Evolutionary conservation across 768 basidiomycete species (phyloP).

Genomic region (Calocybe gangraenosa): DNA sequence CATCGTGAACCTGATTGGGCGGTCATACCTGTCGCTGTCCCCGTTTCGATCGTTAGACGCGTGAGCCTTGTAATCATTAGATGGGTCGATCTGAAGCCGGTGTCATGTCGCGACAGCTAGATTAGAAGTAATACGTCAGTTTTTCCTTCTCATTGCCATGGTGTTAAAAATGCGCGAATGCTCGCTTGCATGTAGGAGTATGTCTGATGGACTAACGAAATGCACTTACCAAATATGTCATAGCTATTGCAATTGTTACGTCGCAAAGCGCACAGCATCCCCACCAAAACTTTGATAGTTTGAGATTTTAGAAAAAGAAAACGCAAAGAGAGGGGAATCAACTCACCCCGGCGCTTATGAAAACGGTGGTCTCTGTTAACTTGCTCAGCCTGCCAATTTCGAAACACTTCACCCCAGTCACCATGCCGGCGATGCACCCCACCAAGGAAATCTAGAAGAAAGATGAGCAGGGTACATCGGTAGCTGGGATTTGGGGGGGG

Average conservation of each 20-base stretch:
- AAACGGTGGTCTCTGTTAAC: slow-evolving; percentile 14
- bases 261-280: slow-evolving; percentile 24
- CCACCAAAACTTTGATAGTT: slow-evolving; percentile 20
- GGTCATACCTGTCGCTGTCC: slow-evolving; percentile 21
- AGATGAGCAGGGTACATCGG: background rate
- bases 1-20: no score
- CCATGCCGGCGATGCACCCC: slow-evolving; percentile 17
- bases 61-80: slow-evolving; percentile 20
- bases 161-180: no score
- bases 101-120: slow-evolving; percentile 19
- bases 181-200: no score
- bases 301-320: background rate
- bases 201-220: no score
- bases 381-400: slow-evolving; percentile 18
- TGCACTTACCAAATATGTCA: slow-evolving; percentile 23
- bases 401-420: slow-evolving; percentile 19
- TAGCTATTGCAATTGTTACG: slow-evolving; percentile 21
- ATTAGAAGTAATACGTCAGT: background rate
- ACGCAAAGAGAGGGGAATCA: background rate
- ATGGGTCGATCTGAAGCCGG: slow-evolving; percentile 21
- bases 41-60: slow-evolving; percentile 24
- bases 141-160: background rate
- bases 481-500: no score
- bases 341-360: slow-evolving; percentile 17
- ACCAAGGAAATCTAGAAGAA: slow-evolving; percentile 13